A percentile compares a stretch with the other conserved stretches of the same genome.
phyloP scores from a whole-genome alignment of 2,329 filamentous ascomycete genomes.

The Paecilomyces fulvus region DNA sequence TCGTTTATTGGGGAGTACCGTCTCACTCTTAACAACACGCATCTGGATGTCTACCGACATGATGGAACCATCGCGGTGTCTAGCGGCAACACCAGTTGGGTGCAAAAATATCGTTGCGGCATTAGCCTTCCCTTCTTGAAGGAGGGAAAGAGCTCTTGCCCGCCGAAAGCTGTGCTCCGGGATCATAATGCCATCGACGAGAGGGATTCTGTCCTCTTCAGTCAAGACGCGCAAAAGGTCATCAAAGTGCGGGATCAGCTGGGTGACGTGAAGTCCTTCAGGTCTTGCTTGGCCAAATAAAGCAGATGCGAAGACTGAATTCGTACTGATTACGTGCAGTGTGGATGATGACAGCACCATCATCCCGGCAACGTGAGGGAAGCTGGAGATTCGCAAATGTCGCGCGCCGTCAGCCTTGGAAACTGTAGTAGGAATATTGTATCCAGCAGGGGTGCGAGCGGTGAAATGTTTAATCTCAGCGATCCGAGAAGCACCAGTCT shows the following conservation, averaged over 20 bases:
- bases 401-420: conserved; percentile 61
- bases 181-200: conserved; percentile 91
- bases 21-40: conserved; percentile 87
- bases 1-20: conserved; percentile 50
- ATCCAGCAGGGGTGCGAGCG: conserved; percentile 64
- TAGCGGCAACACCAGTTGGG: conserved; percentile 74
- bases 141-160: conserved; percentile 71
- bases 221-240: conserved; percentile 71
- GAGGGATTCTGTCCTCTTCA: conserved; percentile 73
- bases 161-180: conserved; percentile 93
- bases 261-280: conserved; percentile 68
- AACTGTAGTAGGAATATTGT: conserved; percentile 78
- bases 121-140: conserved; percentile 75
- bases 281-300: conserved; percentile 83
- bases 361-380: conserved; percentile 95
- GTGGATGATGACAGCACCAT: conserved; percentile 76
- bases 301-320: conserved; percentile 86
- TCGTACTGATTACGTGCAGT: conserved; percentile 80
- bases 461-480: conserved; percentile 71
- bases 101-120: conserved; percentile 70
- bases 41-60: conserved; percentile 95
- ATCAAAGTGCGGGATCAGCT: conserved; percentile 80
- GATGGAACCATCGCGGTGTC: conserved; percentile 82
- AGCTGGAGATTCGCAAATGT: conserved; percentile 79
- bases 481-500: conserved; percentile 70